A percentile compares a stretch with the other conserved stretches of the same genome.
Conservation (phyloP, 805 yeast genomes). For the Lipomyces mesembrius region DNA sequence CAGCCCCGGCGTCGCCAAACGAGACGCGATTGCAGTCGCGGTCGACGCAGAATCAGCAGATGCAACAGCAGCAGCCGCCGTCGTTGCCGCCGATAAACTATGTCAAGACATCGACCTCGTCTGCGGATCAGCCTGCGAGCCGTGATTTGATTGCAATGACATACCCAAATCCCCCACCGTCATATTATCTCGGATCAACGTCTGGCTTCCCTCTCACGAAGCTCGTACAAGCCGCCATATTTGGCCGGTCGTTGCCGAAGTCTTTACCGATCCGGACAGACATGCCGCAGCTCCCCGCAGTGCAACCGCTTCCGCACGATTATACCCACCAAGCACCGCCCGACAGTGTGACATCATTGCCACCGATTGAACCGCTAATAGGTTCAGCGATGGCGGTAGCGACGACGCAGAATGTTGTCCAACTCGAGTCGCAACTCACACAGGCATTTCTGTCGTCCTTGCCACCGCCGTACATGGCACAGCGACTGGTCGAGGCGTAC, state of each 20-base stretch:
- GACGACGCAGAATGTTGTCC: slow-evolving; percentile 1
- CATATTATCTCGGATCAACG: slow-evolving; percentile 32
- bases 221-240: slow-evolving; percentile 35
- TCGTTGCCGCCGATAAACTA: slow-evolving; percentile 29
- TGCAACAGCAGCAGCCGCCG: neutral
- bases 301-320: slow-evolving; percentile 4
- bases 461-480: slow-evolving; percentile 25
- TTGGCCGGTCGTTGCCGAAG: slow-evolving; percentile 25
- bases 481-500: slow-evolving; percentile 29
- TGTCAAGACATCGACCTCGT: slow-evolving; percentile 24
- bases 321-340: slow-evolving; percentile 11
- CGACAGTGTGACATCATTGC: neutral
- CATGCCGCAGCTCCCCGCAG: slow-evolving; percentile 24
- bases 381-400: neutral
- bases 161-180: slow-evolving; percentile 16
- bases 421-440: slow-evolving; percentile 19
- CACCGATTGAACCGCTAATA: neutral
- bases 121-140: slow-evolving; percentile 26
- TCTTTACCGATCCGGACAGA: slow-evolving; percentile 19
- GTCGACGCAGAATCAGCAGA: slow-evolving; percentile 4
- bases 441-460: slow-evolving; percentile 19
- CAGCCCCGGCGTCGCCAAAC: neutral
- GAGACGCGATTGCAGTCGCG: slow-evolving; percentile 6
- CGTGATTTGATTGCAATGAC: slow-evolving; percentile 28
- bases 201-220: slow-evolving; percentile 36